A percentile compares a stretch with the other conserved stretches of the same genome.
Evolutionary conservation across 371 early-diverging fungal genomes (phyloP).

Genomic region (Lichtheimia ornata): DNA sequence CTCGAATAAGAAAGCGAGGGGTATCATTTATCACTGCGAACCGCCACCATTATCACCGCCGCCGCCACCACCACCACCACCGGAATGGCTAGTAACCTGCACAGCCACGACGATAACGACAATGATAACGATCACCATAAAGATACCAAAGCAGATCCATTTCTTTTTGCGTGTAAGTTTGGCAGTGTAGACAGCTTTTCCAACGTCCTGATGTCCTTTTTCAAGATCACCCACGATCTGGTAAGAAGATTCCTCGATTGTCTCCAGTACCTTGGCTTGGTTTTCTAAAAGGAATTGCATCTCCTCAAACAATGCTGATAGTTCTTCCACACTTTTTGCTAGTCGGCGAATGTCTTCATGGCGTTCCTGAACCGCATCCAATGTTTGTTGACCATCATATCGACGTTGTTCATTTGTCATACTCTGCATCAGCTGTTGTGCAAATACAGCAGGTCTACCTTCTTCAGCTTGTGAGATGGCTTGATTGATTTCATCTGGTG

Average conservation of each 20-base stretch:
- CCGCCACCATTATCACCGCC: slow-evolving; percentile 4
- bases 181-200: slow-evolving; percentile 35
- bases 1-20: no score
- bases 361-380: slow-evolving; percentile 52
- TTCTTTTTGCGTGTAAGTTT: slow-evolving; percentile 47
- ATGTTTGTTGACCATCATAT: slow-evolving; percentile 41
- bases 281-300: slow-evolving; percentile 48
- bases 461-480: slow-evolving; percentile 44
- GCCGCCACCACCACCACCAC: slow-evolving; percentile 13
- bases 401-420: slow-evolving; percentile 40
- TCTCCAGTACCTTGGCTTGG: slow-evolving; percentile 41
- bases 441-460: slow-evolving; percentile 47
- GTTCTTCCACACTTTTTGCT: slow-evolving; percentile 47
- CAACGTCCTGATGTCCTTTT: slow-evolving; percentile 33
- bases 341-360: slow-evolving; percentile 51
- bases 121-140: slow-evolving; percentile 42
- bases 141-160: slow-evolving; percentile 52
- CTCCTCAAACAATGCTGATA: slow-evolving; percentile 44
- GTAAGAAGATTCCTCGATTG: slow-evolving; percentile 40
- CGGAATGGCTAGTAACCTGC: slow-evolving; percentile 18
- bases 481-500: slow-evolving; percentile 47
- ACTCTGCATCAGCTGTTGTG: slow-evolving; percentile 46
- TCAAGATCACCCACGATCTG: slow-evolving; percentile 37
- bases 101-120: slow-evolving; percentile 40
- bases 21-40: no score